These are phyloP conservation scores for Penicillium sp. DNA, from an alignment of 2,329 filamentous ascomycete genomes.

Conservation along the genomic window DNA sequence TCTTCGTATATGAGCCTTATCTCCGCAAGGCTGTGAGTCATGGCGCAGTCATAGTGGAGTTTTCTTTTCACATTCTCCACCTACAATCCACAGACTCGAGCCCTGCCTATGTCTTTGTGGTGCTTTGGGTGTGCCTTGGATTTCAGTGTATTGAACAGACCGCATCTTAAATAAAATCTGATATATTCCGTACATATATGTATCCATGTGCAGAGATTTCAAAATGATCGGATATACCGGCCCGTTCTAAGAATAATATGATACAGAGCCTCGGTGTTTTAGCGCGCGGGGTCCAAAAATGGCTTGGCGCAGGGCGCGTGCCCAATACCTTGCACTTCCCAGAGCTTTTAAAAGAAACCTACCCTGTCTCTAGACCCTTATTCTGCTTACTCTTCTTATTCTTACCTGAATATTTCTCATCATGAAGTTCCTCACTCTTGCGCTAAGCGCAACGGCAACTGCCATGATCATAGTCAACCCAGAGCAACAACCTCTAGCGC, in stretches of 20 bases:
- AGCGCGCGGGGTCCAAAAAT: conserved; percentile 22
- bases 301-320: conserved; percentile 22
- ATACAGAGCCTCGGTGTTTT: conserved; percentile 7
- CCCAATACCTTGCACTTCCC: conserved; percentile 4
- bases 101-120: not conserved
- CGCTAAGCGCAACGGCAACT: conserved; percentile 34
- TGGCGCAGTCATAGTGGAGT: conserved; percentile 12
- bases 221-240: not conserved
- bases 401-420: not conserved
- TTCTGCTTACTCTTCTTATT: not conserved
- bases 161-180: not conserved
- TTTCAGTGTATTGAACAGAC: not conserved
- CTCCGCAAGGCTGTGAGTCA: conserved; percentile 17
- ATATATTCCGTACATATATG: too few relatives aligned
- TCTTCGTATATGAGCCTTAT: not conserved
- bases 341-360: conserved; percentile 10
- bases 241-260: conserved; percentile 1
- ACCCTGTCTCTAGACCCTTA: not conserved
- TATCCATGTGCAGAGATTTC: not conserved
- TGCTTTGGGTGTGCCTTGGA: not conserved
- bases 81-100: conserved; percentile 3
- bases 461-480: conserved; percentile 32
- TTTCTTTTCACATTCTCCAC: conserved; percentile 3
- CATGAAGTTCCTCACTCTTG: conserved; percentile 39
- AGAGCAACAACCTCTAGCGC: conserved; percentile 28